These are phyloP conservation scores for Scenedesmus sp. DNA, from an alignment of 163 green algal species.

Conservation along the genomic window DNA sequence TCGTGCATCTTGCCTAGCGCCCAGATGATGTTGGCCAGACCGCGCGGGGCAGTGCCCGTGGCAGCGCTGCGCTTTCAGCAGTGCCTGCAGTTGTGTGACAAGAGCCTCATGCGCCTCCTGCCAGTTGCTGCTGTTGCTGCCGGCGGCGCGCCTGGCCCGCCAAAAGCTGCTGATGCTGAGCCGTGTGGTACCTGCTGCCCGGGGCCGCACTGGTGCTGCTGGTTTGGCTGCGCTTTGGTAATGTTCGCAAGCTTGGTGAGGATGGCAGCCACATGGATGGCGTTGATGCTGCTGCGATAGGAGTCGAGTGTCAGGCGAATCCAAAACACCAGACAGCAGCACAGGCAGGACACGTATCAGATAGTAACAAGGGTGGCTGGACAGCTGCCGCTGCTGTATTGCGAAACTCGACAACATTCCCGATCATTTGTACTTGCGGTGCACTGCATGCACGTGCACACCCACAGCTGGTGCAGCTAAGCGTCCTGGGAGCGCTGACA, in stretches of 20 bases:
- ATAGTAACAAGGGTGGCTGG: background rate
- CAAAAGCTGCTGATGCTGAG: background rate
- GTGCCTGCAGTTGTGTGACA: background rate
- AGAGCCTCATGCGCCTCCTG: background rate
- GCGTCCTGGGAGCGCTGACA: background rate
- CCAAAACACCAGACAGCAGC: background rate
- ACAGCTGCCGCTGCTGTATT: background rate
- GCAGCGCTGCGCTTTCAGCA: slow-evolving; percentile 14
- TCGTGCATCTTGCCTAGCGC: slow-evolving; percentile 41
- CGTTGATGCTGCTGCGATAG: slow-evolving; percentile 10
- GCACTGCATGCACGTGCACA: background rate
- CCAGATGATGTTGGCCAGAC: slow-evolving; percentile 53
- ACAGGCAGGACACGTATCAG: background rate
- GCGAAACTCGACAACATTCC: background rate
- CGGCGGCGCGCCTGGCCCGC: background rate
- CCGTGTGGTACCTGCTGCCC: background rate
- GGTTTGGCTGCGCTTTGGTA: background rate
- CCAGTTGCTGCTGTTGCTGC: background rate
- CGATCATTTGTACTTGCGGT: background rate
- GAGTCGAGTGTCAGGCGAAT: background rate
- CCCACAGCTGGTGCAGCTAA: background rate
- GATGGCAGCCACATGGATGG: slow-evolving; percentile 45
- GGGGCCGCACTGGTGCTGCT: background rate
- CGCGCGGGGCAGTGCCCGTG: slow-evolving; percentile 23
- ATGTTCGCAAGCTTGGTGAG: slow-evolving; percentile 39